Base-by-base conservation (phyloP, 345 rosid genomes). In the Turnera subulata region DNA sequence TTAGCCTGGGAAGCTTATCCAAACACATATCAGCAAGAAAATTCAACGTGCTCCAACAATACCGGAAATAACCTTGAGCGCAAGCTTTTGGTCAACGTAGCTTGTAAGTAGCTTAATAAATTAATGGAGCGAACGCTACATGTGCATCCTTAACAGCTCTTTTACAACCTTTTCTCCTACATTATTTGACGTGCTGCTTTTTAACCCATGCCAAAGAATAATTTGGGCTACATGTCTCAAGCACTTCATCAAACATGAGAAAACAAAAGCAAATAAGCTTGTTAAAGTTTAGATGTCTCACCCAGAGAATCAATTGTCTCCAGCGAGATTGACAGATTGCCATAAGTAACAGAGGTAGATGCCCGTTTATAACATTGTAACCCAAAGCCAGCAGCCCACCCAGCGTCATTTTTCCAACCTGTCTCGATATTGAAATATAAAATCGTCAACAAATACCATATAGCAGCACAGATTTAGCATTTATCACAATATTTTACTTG, bases 361-460 rank as follows among this genome's bases (percentile, higher is more conserved):
- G 90, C 88, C 58, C 97, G 82, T 78, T 94, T 94, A 65, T 90
- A 94, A 94, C 96, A 72, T 53, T 70, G 73, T 94, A 94, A 37
- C 97, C 97, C 72, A 85, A 62, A 63, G 75, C 93, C 73, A 94
- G 81, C 73, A 94, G 74, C 32, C 99, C 99, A 38, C 99, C 99
- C 44, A 94, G 95, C 23, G 99, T 94, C 97, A 85, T 88, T 70
- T 82, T 68, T 52, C 99, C 99, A 63, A 94, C 99, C 99, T 94
- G 83, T 63, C 69, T 18, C 73, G 59, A 62, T 53, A 69, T 50
- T 46, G 52, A n/a, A 16, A 65, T 38, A 63, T 37, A 51, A 29
- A 56, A 57, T 6, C 21, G 39, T 19, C 47, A 38, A 20, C n/a
- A n/a, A n/a, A n/a, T n/a, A n/a, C n/a, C n/a, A n/a, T n/a, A 44